These are phyloP conservation scores for Amoeboaphelidium protococcarum DNA, from an alignment of 371 early-diverging fungal genomes.

Conservation along the genomic window DNA sequence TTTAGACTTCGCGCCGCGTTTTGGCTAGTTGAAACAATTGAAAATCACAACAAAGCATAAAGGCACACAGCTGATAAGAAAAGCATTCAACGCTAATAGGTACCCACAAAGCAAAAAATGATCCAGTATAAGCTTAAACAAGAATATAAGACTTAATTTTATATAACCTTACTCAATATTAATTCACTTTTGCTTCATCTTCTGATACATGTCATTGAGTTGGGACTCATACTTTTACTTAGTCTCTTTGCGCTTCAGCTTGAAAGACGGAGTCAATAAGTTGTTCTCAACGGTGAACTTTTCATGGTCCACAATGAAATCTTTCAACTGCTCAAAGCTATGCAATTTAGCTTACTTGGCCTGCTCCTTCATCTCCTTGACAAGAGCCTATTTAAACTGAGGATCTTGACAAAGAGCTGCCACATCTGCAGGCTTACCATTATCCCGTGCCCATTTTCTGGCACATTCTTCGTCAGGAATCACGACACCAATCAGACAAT, in stretches of 20 bases:
- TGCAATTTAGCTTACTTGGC: constrained; percentile 1
- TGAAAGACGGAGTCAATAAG: constrained; percentile 1
- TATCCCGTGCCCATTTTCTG: background rate
- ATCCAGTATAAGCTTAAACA: too few species aligned
- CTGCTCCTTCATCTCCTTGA: background rate
- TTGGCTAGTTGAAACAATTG: too few species aligned
- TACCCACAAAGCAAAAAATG: too few species aligned
- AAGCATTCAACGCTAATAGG: too few species aligned
- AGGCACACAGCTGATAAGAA: too few species aligned
- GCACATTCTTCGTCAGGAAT: constrained; percentile 1
- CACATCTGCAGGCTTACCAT: background rate
- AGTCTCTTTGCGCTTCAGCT: background rate
- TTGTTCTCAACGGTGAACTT: constrained; percentile 1
- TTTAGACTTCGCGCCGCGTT: too few species aligned
- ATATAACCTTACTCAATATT: too few species aligned
- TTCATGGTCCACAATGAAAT: background rate
- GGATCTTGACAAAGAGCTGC: background rate
- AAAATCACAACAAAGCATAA: too few species aligned
- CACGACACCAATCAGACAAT: constrained; percentile 1
- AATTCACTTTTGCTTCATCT: too few species aligned
- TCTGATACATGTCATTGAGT: background rate
- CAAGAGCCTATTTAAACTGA: background rate
- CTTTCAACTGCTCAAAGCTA: constrained; percentile 1
- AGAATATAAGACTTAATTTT: too few species aligned
- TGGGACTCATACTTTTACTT: background rate